Conservation (phyloP, 202 grass and related monocot species). For the Eragrostis tef region DNA sequence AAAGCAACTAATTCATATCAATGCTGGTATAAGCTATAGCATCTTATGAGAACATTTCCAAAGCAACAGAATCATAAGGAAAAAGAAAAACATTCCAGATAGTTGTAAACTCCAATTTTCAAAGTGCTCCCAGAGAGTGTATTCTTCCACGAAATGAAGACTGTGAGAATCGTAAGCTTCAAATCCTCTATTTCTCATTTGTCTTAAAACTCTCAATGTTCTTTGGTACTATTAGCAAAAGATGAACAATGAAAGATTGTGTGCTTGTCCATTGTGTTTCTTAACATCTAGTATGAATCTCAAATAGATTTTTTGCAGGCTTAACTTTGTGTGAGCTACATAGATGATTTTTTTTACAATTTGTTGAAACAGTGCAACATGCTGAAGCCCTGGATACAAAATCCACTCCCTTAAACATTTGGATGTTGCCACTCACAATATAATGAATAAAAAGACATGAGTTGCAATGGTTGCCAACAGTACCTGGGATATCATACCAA, state of each 20-base stretch:
- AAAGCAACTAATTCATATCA: slow-evolving; percentile 17
- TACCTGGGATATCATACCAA: slow-evolving; percentile 99
- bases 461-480: slow-evolving; percentile 21
- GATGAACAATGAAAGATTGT: not conserved
- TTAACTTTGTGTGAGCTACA: not conserved
- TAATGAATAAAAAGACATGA: slow-evolving; percentile 23
- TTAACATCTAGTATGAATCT: not conserved
- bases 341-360: not conserved
- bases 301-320: not conserved
- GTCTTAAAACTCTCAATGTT: not conserved
- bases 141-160: slow-evolving; percentile 33
- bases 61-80: not conserved
- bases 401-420: not conserved
- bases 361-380: not conserved
- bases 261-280: not conserved
- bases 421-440: slow-evolving; percentile 23
- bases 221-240: not conserved
- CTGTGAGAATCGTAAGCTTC: not conserved
- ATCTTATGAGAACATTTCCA: slow-evolving; percentile 18
- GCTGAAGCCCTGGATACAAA: not conserved
- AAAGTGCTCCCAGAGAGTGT: slow-evolving; percentile 15
- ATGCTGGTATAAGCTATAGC: slow-evolving; percentile 35
- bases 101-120: slow-evolving; percentile 11
- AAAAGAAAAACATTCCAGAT: not conserved
- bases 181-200: slow-evolving; percentile 3